Evolutionary conservation across 108 stramenopile genomes (phyloP), one percentile per base, ranked within the genome.

Genomic region (Skeletonema marinoi): DNA sequence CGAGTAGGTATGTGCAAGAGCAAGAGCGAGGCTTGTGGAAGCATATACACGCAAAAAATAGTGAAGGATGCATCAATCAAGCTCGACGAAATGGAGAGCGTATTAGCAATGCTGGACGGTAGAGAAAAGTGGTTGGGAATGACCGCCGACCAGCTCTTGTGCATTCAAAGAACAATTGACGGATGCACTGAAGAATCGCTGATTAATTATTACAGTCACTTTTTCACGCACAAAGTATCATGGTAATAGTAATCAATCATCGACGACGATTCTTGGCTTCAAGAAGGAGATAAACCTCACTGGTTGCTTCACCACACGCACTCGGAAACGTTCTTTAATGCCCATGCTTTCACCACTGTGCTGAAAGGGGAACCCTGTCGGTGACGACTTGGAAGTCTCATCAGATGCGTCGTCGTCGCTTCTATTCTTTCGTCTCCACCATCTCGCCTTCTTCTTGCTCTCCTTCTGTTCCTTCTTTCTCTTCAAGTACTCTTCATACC

Each of bases 331-430:
- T n/a, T 83, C 76, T 13, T 80, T 71, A 8, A 31, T 60, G 11
- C 90, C 90, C 56, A 88, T 75, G 9, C 74, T 78, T 72, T 92
- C 91, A 12, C 91, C 91, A 4, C 87, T 88, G 68, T 92, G 91
- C 66, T 92, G 91, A 39, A 92, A 87, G 8, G 91, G 91, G 74
- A 86, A 90, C 46, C 86, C 85, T 1, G 56, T 69, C n/a, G 12
- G 30, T 10, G 9, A 14, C 17, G 16, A 4, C 16, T 16, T 36
- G 0, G 6, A 12, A 9, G 3, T n/a, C 11, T 46, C 44, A 46
- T 46, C 44, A 46, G 16, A 46, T 46, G 44, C 10, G 1, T 16
- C 44, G 14, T 44, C 14, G 16, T 46, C 16, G 4, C 16, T 46
- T 46, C 44, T 16, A 3, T n/a, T 32, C n/a, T 13, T 51, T 35